Evolutionary conservation across 2,329 filamentous ascomycete genomes (phyloP).

Genomic region (Acarospora socialis): DNA sequence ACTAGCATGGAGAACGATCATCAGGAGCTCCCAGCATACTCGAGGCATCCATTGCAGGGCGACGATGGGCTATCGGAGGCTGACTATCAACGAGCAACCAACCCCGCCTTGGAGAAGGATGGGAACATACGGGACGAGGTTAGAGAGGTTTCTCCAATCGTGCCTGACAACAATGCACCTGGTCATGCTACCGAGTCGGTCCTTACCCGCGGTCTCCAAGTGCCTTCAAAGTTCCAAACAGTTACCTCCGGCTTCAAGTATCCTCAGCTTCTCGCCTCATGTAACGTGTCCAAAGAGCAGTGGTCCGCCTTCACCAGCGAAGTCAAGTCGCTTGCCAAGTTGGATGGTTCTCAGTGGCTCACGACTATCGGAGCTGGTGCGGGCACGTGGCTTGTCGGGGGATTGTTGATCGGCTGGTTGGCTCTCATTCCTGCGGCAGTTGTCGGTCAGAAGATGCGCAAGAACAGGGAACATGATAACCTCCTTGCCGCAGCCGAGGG

Average conservation of each 20-base stretch:
- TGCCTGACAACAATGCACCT: no score
- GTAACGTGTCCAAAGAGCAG: background rate
- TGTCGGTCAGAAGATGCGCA: background rate
- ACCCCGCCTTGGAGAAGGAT: no score
- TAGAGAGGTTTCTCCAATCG: no score
- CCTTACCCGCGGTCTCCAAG: no score
- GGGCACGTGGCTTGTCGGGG: background rate
- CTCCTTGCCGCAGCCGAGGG: background rate
- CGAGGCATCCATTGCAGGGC: no score
- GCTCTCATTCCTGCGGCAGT: background rate
- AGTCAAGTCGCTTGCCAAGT: background rate
- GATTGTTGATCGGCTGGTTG: background rate
- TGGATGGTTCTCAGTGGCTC: background rate
- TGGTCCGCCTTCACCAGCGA: background rate
- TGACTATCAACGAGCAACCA: no score
- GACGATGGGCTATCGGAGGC: no score
- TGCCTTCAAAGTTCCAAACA: constrained; percentile 2
- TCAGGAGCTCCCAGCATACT: no score
- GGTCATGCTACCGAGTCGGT: no score
- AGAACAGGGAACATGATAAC: background rate
- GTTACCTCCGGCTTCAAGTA: constrained; percentile 6
- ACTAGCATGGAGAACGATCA: no score
- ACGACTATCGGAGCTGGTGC: constrained; percentile 1
- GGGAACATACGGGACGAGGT: no score
- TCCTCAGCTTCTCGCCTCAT: background rate